Evolutionary conservation across 495 filamentous ascomycete species (phyloP), one percentile per base, ranked within the genome.

Genomic region (Lichina pygmaea): DNA sequence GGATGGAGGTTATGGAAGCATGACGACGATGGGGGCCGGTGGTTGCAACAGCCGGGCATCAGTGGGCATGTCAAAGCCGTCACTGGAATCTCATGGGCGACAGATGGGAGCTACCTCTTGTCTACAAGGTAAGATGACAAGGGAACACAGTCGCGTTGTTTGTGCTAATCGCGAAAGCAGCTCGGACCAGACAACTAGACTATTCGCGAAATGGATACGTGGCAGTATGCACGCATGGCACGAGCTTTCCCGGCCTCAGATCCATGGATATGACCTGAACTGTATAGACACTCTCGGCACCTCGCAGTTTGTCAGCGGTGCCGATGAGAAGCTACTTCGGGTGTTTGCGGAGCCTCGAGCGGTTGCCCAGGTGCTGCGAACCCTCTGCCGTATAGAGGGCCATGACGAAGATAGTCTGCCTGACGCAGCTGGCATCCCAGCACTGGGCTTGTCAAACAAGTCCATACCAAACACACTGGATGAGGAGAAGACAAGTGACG

Each of bases 221-320:
- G 63, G 60, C 6, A 58, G 54, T 6, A 48, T 51, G 39, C 50
- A 53, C 44, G 75, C 79, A 33, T 97, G 91, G 91, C 89, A 95
- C 59, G 89, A 97, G 61, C 80, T 95, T 61, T 75, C 86, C 7
- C 70, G 89, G 41, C 91, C 89, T 13, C 89, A 99, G 54, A 95
- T 95, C 46, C 89, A 99, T 62, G 89, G 89, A 34, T 99, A 99
- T 55, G 89, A 94, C 56, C 66, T 99, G 49, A 99, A 95, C 62
- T 94, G 86, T 57, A 72, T 94, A 50, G 78, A 80, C 53, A 70
- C 77, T 6, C 56, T 93, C 24, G 71, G 72, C 6, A 56, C 65
- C 30, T 62, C 71, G 11, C 73, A 71, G 43, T 95, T 95, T 53
- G 74, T 99, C 30, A 86, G 84, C 40, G 89, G 89, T n/a, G 89